Evolutionary conservation across 441 rosid species (phyloP).

Genomic region (Pelargonium citronellum): DNA sequence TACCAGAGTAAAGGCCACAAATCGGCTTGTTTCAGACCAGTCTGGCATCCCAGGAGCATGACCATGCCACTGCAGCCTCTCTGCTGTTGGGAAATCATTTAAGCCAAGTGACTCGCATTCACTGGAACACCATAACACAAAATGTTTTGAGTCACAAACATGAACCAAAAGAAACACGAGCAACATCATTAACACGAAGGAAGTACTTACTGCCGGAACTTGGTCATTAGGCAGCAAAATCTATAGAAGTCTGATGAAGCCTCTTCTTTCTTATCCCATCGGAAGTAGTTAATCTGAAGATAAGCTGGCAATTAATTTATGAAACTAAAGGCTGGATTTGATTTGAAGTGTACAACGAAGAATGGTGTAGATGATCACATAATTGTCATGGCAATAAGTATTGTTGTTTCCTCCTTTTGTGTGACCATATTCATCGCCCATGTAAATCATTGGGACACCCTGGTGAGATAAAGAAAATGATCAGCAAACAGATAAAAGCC

Average conservation of each 20-base stretch:
- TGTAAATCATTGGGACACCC: conserved; percentile 94
- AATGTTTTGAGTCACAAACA: conserved; percentile 12
- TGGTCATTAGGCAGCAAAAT: conserved; percentile 71
- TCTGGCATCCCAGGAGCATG: conserved; percentile 65
- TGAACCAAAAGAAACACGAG: conserved; percentile 8
- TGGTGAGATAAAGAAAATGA: conserved; percentile 31
- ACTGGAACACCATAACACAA: conserved; percentile 37
- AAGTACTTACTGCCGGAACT: conserved; percentile 63
- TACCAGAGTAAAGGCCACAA: conserved; percentile 92
- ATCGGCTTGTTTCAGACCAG: conserved; percentile 82
- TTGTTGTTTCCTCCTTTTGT: conserved; percentile 96
- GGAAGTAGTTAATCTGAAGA: conserved; percentile 70
- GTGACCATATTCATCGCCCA: conserved; percentile 99
- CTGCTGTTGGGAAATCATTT: conserved; percentile 74
- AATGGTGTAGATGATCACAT: conserved; percentile 41
- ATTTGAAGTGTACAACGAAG: conserved; percentile 15
- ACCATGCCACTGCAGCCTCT: conserved; percentile 94
- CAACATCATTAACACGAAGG: conserved; percentile 3
- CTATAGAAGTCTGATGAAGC: conserved; percentile 67
- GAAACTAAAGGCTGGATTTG: conserved; percentile 14
- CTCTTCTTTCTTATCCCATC: conserved; percentile 92
- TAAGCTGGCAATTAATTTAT: conserved; percentile 18
- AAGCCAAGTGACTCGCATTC: conserved; percentile 85
- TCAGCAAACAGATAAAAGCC: conserved; percentile 13
- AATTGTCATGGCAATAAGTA: conserved; percentile 88